Percentiles rank a stretch among this genome's conserved stretches.
Conservation (phyloP, 306 rosid genomes). For the Cicer bijugum region DNA sequence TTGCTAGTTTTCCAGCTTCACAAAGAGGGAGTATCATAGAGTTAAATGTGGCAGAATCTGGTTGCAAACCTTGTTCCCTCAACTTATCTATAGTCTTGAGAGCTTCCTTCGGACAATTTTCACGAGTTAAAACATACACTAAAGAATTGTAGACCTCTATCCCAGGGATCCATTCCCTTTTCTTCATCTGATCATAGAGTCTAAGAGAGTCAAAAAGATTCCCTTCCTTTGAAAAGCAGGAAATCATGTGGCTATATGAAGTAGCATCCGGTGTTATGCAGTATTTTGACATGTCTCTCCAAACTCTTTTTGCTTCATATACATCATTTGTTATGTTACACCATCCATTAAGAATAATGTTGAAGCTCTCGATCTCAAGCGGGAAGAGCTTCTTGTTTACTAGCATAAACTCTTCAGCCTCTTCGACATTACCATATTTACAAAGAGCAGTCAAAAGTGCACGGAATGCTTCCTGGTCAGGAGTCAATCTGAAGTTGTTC, state of each 20-base stretch:
- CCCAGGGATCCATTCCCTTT: conserved; percentile 66
- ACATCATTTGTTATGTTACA: conserved; percentile 70
- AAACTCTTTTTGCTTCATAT: conserved; percentile 79
- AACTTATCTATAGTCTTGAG: conserved; percentile 68
- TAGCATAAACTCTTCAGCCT: conserved; percentile 93
- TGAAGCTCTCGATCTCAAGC: conserved; percentile 65
- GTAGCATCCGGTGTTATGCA: conserved; percentile 74
- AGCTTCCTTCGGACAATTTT: conserved; percentile 82
- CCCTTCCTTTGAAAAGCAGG: conserved; percentile 81
- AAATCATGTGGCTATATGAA: conserved; percentile 83
- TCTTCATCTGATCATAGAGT: conserved; percentile 87
- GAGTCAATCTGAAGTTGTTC: conserved; percentile 77
- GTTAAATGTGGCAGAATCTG: conserved; percentile 76
- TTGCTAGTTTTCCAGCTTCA: conserved; percentile 61
- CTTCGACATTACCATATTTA: conserved; percentile 71
- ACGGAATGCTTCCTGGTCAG: conserved; percentile 71
- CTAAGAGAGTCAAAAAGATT: conserved; percentile 90
- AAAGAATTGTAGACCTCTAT: conserved; percentile 73
- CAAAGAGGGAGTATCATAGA: conserved; percentile 79
- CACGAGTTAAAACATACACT: conserved; percentile 60
- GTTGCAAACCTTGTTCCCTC: conserved; percentile 72
- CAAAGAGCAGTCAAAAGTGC: conserved; percentile 70
- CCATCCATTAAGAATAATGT: conserved; percentile 88
- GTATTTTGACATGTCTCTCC: conserved; percentile 84
- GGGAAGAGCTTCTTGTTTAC: conserved; percentile 78